Conservation (phyloP, 495 filamentous ascomycete genomes). For the Jackrogersella multiformis region DNA sequence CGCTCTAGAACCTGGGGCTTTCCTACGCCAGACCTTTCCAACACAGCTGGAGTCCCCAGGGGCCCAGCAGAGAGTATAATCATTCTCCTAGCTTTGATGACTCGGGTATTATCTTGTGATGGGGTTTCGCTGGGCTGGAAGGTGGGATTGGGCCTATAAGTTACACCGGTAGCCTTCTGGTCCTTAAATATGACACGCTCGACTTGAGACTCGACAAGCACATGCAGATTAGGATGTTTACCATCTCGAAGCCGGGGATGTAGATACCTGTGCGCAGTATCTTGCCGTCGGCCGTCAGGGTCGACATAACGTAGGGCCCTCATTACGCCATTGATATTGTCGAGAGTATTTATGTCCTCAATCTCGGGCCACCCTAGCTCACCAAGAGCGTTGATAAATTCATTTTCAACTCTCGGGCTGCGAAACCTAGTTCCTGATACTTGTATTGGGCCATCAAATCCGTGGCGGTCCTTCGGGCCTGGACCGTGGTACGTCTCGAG, state of each 20-base stretch:
- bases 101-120: neutral
- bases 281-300: slow-evolving; percentile 43
- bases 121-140: neutral
- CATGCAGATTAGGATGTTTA: slow-evolving; percentile 58
- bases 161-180: slow-evolving; percentile 54
- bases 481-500: slow-evolving; percentile 58
- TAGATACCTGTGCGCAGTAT: slow-evolving; percentile 47
- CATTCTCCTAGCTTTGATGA: slow-evolving; percentile 58
- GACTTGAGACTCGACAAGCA: slow-evolving; percentile 61
- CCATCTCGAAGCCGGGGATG: slow-evolving; percentile 55
- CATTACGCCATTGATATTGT: slow-evolving; percentile 34
- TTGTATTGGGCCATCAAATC: slow-evolving; percentile 58
- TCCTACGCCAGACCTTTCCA: slow-evolving; percentile 66
- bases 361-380: slow-evolving; percentile 34
- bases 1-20: slow-evolving; percentile 42
- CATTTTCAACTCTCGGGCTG: slow-evolving; percentile 37
- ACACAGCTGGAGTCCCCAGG: slow-evolving; percentile 58
- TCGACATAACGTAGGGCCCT: slow-evolving; percentile 36
- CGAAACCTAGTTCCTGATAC: slow-evolving; percentile 54
- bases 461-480: slow-evolving; percentile 46
- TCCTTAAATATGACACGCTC: slow-evolving; percentile 58
- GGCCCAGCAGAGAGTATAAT: slow-evolving; percentile 63
- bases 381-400: slow-evolving; percentile 53
- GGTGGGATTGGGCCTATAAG: slow-evolving; percentile 49
- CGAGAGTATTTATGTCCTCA: slow-evolving; percentile 36